Evolutionary conservation across 2,329 filamentous ascomycete genomes (phyloP).

Genomic region (Penicillium occitanis): DNA sequence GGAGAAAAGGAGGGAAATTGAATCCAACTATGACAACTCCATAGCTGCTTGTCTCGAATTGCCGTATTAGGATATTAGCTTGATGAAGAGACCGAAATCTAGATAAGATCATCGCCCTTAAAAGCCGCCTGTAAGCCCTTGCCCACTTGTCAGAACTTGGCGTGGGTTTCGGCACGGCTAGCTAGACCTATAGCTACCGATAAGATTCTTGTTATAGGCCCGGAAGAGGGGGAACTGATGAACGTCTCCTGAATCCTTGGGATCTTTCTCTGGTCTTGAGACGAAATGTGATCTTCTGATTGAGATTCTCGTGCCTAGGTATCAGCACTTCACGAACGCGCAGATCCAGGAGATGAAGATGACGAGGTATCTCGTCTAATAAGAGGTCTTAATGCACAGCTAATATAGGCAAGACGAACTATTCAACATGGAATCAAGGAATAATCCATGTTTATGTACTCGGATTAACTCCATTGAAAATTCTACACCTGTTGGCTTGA

Average conservation of each 20-base stretch:
- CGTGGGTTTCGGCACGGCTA: background rate
- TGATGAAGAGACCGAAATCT: background rate
- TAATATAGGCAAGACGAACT: background rate
- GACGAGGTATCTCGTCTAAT: background rate
- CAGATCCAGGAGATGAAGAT: background rate
- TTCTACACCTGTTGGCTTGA: background rate
- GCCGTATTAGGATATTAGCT: background rate
- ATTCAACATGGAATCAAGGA: background rate
- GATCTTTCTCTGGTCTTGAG: background rate
- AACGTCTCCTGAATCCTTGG: background rate
- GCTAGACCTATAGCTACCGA: background rate
- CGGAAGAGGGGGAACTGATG: background rate
- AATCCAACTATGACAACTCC: background rate
- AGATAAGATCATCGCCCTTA: background rate
- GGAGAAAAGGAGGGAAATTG: background rate
- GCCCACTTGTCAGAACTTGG: background rate
- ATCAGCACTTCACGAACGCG: background rate
- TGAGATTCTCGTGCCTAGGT: background rate
- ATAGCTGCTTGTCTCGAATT: background rate
- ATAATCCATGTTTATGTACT: background rate
- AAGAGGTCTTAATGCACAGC: background rate
- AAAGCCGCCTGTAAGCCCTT: background rate
- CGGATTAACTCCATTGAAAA: background rate
- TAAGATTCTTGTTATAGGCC: background rate
- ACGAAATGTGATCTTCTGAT: background rate